Evolutionary conservation across 192 early-diverging fungal species (phyloP).

Genomic region (Gaertneriomyces sp.): DNA sequence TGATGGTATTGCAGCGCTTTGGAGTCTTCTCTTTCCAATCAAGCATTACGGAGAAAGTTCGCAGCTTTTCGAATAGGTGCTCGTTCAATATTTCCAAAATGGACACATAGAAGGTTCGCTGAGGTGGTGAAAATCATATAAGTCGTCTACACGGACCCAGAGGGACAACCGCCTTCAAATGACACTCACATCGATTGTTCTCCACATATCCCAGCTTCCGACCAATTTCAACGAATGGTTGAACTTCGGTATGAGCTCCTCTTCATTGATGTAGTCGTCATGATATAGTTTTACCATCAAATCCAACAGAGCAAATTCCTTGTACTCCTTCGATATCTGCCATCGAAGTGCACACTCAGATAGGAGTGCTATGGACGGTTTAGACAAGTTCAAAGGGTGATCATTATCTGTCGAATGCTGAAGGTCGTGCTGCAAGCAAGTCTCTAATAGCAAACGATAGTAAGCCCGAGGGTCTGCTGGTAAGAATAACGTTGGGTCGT

Average conservation of each 20-base stretch:
- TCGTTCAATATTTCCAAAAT: conserved; percentile 12
- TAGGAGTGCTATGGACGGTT: conserved; percentile 53
- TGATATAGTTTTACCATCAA: conserved; percentile 23
- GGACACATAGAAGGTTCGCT: conserved; percentile 22
- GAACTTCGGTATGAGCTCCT: conserved; percentile 33
- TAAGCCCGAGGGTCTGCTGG: conserved; percentile 57
- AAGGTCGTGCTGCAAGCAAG: conserved; percentile 61
- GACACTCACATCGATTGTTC: conserved; percentile 5
- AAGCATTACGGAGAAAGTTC: conserved; percentile 19
- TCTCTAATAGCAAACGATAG: conserved; percentile 57
- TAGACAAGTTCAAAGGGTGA: conserved; percentile 45
- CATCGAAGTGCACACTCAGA: conserved; percentile 67
- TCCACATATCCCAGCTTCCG: not conserved
- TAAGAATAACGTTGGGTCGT: conserved; percentile 7
- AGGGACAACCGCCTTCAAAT: too few relatives aligned
- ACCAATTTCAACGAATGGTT: conserved; percentile 7
- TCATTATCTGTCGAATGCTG: conserved; percentile 13
- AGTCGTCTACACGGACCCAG: too few relatives aligned
- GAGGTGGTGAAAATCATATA: not conserved
- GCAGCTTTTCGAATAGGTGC: conserved; percentile 12
- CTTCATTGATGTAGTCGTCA: conserved; percentile 7
- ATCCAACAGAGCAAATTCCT: conserved; percentile 35
- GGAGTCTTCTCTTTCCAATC: conserved; percentile 29
- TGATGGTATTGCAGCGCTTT: conserved; percentile 15
- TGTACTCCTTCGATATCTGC: conserved; percentile 53